Conservation (phyloP, 2,329 filamentous ascomycete species). For the Sporothrix globosa region DNA sequence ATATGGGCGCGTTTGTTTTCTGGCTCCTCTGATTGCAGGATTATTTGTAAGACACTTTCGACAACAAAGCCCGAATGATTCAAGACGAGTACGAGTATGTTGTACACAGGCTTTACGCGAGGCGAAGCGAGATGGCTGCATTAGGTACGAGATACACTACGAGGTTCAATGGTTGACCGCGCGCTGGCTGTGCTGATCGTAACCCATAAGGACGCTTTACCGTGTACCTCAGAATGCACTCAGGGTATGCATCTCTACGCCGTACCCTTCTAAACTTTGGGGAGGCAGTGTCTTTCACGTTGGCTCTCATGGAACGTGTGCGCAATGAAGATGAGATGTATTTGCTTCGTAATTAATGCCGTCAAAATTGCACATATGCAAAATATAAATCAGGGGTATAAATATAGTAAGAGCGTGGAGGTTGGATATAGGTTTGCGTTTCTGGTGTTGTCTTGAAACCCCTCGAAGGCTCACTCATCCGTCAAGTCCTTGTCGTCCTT, state of each 20-base stretch:
- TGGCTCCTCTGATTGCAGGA: neutral
- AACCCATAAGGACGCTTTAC: neutral
- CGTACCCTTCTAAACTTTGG: too few species aligned
- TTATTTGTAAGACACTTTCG: neutral
- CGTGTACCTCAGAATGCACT: neutral
- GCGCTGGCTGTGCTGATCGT: slow-evolving; percentile 3
- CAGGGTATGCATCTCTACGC: neutral
- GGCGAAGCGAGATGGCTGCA: neutral
- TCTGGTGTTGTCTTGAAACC: neutral
- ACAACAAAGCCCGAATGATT: neutral
- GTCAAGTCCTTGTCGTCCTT: neutral
- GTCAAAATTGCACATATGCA: slow-evolving; percentile 18
- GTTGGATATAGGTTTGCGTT: neutral
- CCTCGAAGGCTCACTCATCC: neutral
- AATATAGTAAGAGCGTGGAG: neutral
- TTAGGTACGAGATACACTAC: neutral
- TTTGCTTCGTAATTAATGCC: slow-evolving; percentile 17
- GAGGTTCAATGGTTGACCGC: neutral
- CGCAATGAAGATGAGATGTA: slow-evolving; percentile 21
- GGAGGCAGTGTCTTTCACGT: neutral
- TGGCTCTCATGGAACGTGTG: neutral
- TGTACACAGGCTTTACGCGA: neutral
- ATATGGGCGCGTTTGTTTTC: slow-evolving; percentile 13
- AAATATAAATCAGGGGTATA: slow-evolving; percentile 27
- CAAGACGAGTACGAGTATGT: neutral